Evolutionary conservation across 148 eudicot species (phyloP), one percentile per base, ranked within the genome.

Genomic region (Chenopodium quinoa): DNA sequence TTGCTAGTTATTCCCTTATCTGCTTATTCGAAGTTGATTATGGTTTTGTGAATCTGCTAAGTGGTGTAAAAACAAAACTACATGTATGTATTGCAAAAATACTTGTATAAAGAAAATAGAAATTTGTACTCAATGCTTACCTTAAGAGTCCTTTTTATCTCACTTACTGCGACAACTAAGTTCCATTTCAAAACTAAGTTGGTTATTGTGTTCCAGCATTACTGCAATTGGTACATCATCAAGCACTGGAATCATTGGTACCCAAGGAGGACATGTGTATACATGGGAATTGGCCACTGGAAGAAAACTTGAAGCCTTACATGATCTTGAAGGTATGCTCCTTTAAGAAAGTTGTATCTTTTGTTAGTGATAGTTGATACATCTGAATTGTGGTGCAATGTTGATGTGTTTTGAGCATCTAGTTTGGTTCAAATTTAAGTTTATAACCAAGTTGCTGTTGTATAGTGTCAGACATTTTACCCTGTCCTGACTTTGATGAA

Each of bases 261-360:
- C 92, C 74, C 68, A 79, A 60, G 91, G 87, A 76, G 99, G 98
- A 78, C 82, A 76, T 63, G 93, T 89, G 71, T 87, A 91, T 86
- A 80, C 86, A 79, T 96, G 98, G 98, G 95, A 93, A 68, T 84
- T 93, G 84, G 85, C 91, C 52, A 86, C 97, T 12, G 97, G 97
- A 77, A 74, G 63, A 60, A 88, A 86, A 82, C 84, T 90, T 65
- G 85, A 80, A 65, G 85, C 82, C 81, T 77, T 91, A 78, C 92
- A 88, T 75, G 75, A 87, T 75, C 90, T 86, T 72, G 83, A 85
- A 90, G 99, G 99, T 96, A 89, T 72, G 68, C 16, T 66, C 73
- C 20, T 40, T 19, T 8, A 54, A 27, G 4, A 11, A 19, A 58
- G 13, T 11, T 22, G 31, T 12, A 22, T 10, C 11, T 52, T 23